Evolutionary conservation across 2,329 filamentous ascomycete species (phyloP).

Genomic region (Cadophora sp.): DNA sequence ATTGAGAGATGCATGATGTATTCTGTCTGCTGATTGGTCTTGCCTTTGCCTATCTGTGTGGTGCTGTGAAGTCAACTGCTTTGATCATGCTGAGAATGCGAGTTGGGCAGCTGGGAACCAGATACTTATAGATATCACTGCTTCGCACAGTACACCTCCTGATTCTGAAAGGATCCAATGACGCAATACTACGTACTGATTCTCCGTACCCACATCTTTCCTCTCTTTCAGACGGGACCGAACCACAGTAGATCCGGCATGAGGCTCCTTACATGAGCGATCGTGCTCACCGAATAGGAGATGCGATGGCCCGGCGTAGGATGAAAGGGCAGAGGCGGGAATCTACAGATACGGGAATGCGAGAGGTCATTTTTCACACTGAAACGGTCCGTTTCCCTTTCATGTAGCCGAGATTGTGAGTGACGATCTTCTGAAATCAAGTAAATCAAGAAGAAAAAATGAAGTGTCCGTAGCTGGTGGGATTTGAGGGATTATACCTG

Average conservation of each 20-base stretch:
- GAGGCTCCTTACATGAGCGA: background rate
- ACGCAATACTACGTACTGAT: background rate
- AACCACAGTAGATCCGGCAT: too few relatives aligned
- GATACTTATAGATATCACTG: background rate
- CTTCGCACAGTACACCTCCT: background rate
- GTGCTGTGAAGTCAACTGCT: background rate
- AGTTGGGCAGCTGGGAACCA: background rate
- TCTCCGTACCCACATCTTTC: background rate
- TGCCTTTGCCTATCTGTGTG: background rate
- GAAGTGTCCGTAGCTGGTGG: too few relatives aligned
- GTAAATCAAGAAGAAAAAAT: background rate
- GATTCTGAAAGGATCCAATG: background rate
- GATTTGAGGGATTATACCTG: too few relatives aligned
- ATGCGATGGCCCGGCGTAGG: background rate
- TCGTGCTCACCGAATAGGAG: background rate
- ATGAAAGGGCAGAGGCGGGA: background rate
- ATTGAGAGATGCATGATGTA: background rate
- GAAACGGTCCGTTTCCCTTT: background rate
- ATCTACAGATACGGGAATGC: conserved; percentile 8
- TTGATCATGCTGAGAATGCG: background rate
- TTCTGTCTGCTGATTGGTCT: background rate
- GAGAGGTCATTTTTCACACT: conserved; percentile 6
- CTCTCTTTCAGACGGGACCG: background rate
- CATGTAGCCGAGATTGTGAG: background rate
- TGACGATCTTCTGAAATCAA: background rate